A percentile compares a stretch with the other conserved stretches of the same genome.
phyloP scores from a whole-genome alignment of 352 stramenopile species.

The Pythium rhizo-oryzae region DNA sequence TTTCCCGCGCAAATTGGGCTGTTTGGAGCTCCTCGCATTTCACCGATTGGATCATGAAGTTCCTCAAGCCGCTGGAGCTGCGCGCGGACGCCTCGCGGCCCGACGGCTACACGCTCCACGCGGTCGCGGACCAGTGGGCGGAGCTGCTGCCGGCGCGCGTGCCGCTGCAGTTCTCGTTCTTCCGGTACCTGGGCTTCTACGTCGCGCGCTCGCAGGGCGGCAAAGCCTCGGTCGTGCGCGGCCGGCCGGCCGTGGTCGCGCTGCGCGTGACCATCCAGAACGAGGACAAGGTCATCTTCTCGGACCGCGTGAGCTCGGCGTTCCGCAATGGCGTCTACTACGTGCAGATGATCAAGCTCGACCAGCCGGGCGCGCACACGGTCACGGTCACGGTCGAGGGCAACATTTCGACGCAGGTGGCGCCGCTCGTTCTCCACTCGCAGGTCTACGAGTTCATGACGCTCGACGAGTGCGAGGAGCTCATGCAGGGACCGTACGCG shows the following conservation, averaged over 20 bases:
- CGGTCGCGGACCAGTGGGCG: conserved; percentile 74
- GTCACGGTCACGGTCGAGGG: conserved; percentile 66
- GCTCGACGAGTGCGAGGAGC: conserved; percentile 61
- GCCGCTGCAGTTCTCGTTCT: conserved; percentile 78
- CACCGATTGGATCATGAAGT: conserved; percentile 46
- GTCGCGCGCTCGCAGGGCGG: conserved; percentile 60
- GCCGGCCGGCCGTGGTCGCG: conserved; percentile 42
- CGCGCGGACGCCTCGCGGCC: conserved; percentile 37
- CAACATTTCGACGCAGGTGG: conserved; percentile 45
- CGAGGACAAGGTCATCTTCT: conserved; percentile 78
- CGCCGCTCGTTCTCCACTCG: conserved; percentile 61
- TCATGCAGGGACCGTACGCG: conserved; percentile 55
- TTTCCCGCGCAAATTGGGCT: conserved; percentile 22
- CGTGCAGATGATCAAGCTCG: conserved; percentile 71
- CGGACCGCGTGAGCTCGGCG: conserved; percentile 47
- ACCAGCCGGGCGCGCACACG: conserved; percentile 61
- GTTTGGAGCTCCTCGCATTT: neutral
- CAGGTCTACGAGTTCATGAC: conserved; percentile 86
- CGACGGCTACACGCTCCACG: conserved; percentile 67
- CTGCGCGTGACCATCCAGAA: conserved; percentile 77
- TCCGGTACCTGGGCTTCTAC: conserved; percentile 84
- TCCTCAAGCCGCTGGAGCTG: conserved; percentile 69
- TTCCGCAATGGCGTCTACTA: conserved; percentile 85
- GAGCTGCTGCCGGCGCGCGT: conserved; percentile 63
- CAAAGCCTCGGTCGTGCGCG: conserved; percentile 66